phyloP scores from a whole-genome alignment of 495 filamentous ascomycete genomes.

The Cudoniella acicularis region DNA sequence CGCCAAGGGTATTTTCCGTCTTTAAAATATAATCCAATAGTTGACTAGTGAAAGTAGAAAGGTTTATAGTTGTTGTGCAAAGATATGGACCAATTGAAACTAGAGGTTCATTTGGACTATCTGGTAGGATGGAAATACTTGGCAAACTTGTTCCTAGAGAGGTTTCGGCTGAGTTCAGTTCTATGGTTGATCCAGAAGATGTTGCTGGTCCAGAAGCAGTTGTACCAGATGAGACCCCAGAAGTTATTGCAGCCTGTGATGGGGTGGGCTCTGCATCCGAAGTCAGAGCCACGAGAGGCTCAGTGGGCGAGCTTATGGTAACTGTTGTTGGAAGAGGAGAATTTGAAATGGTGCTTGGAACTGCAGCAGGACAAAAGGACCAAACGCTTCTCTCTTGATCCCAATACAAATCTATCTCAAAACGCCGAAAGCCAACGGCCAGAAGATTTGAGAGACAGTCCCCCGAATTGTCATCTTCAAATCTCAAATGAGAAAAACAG shows the following conservation, averaged over 20 bases:
- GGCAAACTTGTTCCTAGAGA: constrained; percentile 28
- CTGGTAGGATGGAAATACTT: constrained; percentile 27
- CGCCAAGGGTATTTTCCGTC: constrained; percentile 43
- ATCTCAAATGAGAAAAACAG: constrained; percentile 53
- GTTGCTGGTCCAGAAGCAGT: neutral
- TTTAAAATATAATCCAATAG: constrained; percentile 44
- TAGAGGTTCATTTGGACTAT: constrained; percentile 35
- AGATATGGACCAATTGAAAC: constrained; percentile 51
- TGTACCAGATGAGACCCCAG: no score
- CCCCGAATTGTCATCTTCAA: constrained; percentile 40
- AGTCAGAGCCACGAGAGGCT: neutral
- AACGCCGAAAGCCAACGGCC: constrained; percentile 52
- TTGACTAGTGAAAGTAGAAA: constrained; percentile 43
- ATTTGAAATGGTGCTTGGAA: neutral
- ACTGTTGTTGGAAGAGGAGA: neutral
- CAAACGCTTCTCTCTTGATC: constrained; percentile 46
- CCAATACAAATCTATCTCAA: constrained; percentile 65
- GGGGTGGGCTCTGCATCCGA: neutral
- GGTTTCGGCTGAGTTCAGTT: constrained; percentile 11
- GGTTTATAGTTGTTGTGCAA: constrained; percentile 49
- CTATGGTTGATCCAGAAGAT: neutral
- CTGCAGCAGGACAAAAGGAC: constrained; percentile 57
- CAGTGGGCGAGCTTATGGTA: neutral
- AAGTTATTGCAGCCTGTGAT: no score
- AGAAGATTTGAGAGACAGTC: constrained; percentile 61